A percentile compares a stretch with the other conserved stretches of the same genome.
Conservation (phyloP, 257 asterid species). For the Scutellaria baicalensis region DNA sequence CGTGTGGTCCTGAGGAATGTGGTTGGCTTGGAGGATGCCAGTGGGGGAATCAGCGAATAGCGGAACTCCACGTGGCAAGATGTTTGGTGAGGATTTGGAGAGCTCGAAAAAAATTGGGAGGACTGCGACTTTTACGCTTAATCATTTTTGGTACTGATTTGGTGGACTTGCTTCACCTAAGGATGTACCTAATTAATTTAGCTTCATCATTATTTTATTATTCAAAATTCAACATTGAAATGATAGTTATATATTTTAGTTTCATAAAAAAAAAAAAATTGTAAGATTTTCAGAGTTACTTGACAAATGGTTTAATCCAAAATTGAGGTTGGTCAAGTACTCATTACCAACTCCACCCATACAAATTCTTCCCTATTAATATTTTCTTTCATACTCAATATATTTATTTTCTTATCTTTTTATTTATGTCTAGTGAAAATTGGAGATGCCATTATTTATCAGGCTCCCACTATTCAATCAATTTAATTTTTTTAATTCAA, state of each 20-base stretch:
- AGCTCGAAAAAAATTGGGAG: background rate
- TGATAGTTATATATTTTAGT: too few relatives aligned
- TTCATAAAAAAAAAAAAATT: background rate
- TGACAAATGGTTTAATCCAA: too few relatives aligned
- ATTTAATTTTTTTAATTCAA: background rate
- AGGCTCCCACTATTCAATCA: background rate
- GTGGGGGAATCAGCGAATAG: background rate
- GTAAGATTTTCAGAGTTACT: background rate
- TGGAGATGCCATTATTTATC: background rate
- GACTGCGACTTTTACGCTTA: background rate
- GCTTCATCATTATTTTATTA: too few relatives aligned
- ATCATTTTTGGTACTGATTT: background rate
- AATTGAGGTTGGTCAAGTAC: background rate
- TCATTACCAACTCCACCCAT: conserved; percentile 4
- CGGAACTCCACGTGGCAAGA: conserved; percentile 3
- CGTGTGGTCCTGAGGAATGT: background rate
- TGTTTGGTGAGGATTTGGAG: background rate
- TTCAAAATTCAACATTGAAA: too few relatives aligned
- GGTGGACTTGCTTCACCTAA: background rate
- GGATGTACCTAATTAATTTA: too few relatives aligned
- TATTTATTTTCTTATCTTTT: background rate
- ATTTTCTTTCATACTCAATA: background rate
- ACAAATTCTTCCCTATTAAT: background rate
- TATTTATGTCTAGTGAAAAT: background rate
- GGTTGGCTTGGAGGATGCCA: background rate